Evolutionary conservation across 78 protist species (phyloP).

Genomic region (Protostelium mycophagum): DNA sequence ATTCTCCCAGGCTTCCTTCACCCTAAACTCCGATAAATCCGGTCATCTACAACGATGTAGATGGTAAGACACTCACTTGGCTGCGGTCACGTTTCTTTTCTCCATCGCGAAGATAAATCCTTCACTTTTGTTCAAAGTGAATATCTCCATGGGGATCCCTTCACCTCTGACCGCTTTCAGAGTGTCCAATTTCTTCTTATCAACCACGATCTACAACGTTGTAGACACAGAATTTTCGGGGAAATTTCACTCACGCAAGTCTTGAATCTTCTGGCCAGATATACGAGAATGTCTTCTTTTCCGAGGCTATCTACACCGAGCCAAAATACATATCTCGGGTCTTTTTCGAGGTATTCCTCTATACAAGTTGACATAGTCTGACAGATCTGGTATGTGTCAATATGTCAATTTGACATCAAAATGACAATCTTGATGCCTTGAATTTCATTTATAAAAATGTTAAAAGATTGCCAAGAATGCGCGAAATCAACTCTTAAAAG

Average conservation of each 20-base stretch:
- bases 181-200: constrained; percentile 16
- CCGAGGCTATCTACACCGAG: constrained; percentile 56
- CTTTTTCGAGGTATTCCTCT: neutral
- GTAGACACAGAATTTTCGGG: too few relatives aligned
- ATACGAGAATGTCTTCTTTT: constrained; percentile 57
- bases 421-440: too few relatives aligned
- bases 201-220: constrained; percentile 27
- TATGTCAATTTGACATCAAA: too few relatives aligned
- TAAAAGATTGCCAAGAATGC: too few relatives aligned
- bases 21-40: neutral
- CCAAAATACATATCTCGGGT: neutral
- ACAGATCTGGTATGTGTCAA: too few relatives aligned
- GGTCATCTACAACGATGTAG: neutral
- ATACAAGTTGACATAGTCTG: too few relatives aligned
- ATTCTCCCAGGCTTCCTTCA: too few relatives aligned
- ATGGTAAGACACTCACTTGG: neutral
- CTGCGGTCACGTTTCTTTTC: neutral
- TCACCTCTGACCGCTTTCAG: neutral
- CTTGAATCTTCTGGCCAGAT: constrained; percentile 15
- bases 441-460: too few relatives aligned
- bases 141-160: too few relatives aligned
- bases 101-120: neutral
- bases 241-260: too few relatives aligned
- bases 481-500: too few relatives aligned
- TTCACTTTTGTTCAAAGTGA: too few relatives aligned